These are phyloP conservation scores for Neurospora sp. DNA, from an alignment of 495 filamentous ascomycete species.

Conservation along the genomic window DNA sequence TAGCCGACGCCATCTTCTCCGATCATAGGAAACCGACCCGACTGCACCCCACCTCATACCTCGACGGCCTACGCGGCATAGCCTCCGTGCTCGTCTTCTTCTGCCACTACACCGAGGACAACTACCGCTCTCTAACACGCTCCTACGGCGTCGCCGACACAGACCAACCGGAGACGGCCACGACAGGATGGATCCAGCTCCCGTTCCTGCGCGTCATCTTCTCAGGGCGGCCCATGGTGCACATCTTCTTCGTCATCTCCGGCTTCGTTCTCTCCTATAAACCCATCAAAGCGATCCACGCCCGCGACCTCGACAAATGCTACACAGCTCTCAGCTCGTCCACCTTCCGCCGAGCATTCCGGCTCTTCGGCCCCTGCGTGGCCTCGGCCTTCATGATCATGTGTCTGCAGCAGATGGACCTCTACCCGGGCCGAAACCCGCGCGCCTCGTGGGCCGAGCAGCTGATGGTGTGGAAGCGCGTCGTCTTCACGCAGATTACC, in stretches of 20 bases:
- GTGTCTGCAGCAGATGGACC: conserved; percentile 41
- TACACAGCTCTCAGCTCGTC: conserved; percentile 42
- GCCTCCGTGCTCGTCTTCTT: conserved; percentile 44
- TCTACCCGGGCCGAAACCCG: conserved; percentile 22
- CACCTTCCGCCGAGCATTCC: conserved; percentile 52
- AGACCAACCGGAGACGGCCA: conserved; percentile 1
- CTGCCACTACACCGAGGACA: conserved; percentile 38
- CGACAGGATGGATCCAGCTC: conserved; percentile 44
- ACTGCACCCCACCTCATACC: conserved; percentile 39
- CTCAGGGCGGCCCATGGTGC: conserved; percentile 59
- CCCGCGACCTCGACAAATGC: conserved; percentile 29
- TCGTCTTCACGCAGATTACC: conserved; percentile 35
- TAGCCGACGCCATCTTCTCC: conserved; percentile 21
- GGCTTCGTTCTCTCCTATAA: conserved; percentile 60
- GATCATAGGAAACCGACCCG: conserved; percentile 17
- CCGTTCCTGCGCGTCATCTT: conserved; percentile 54
- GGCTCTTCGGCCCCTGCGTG: conserved; percentile 53
- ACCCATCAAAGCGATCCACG: conserved; percentile 49
- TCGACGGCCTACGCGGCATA: conserved; percentile 46
- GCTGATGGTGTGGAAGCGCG: conserved; percentile 38
- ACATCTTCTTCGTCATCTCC: conserved; percentile 66
- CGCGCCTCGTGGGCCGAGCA: conserved; percentile 30
- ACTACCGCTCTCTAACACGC: conserved; percentile 24
- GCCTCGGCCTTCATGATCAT: conserved; percentile 47
- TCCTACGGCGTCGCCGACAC: conserved; percentile 40